A percentile compares a stretch with the other conserved stretches of the same genome.
Evolutionary conservation across 169 alveolate species (phyloP).

Genomic region (Babesia bigemina): DNA sequence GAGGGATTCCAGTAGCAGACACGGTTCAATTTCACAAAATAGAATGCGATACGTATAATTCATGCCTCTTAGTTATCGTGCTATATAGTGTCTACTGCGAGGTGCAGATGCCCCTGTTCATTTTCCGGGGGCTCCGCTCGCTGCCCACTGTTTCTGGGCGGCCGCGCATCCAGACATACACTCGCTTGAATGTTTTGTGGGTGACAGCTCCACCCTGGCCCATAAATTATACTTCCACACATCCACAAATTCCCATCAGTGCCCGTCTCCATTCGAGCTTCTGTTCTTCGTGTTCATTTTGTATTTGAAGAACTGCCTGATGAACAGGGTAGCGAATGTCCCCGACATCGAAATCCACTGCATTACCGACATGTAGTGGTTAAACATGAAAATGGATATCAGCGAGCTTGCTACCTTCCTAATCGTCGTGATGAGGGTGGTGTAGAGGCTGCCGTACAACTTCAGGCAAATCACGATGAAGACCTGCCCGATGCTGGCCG

Average conservation of each 20-base stretch:
- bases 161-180: no score
- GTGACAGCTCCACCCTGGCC: no score
- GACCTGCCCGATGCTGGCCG: constrained; percentile 88
- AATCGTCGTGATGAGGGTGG: constrained; percentile 86
- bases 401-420: constrained; percentile 86
- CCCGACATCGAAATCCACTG: constrained; percentile 85
- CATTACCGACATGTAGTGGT: constrained; percentile 76
- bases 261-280: neutral
- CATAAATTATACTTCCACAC: neutral
- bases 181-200: no score
- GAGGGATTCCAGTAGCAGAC: no score
- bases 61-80: no score
- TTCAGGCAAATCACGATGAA: constrained; percentile 84
- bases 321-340: constrained; percentile 77
- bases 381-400: constrained; percentile 83
- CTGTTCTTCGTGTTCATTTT: neutral
- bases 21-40: no score
- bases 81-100: no score
- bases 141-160: no score
- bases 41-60: no score
- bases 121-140: no score
- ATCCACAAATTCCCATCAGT: neutral
- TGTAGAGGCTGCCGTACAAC: constrained; percentile 86
- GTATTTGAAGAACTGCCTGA: constrained; percentile 75
- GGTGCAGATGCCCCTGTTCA: no score